Evolutionary conservation across 805 yeast species (phyloP).

Genomic region (Novakomyces olei): DNA sequence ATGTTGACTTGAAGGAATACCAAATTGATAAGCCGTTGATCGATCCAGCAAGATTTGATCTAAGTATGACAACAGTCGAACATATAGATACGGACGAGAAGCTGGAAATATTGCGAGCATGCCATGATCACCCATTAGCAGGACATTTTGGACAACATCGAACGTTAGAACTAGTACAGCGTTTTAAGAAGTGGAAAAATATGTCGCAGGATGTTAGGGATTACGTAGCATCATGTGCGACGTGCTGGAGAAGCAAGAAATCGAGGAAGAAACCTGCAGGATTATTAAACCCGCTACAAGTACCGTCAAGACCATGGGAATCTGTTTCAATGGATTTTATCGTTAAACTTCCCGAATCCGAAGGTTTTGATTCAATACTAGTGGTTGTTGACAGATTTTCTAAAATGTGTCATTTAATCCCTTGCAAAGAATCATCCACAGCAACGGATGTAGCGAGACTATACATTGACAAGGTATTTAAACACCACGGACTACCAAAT

Average conservation of each 20-base stretch:
- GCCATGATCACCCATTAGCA: conserved; percentile 3
- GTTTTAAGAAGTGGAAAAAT: conserved; percentile 5
- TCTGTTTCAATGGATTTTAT: conserved; percentile 9
- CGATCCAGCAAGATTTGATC: background rate
- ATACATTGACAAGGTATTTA: no score
- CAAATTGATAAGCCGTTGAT: background rate
- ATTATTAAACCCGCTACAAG: conserved; percentile 6
- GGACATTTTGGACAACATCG: conserved; percentile 3
- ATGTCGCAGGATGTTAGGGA: conserved; percentile 5
- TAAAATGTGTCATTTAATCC: conserved; percentile 10
- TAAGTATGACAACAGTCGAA: background rate
- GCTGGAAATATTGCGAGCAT: background rate
- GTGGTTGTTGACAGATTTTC: conserved; percentile 11
- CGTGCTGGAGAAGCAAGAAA: conserved; percentile 7
- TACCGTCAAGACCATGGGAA: conserved; percentile 7
- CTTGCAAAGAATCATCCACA: no score
- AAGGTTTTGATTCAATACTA: conserved; percentile 7
- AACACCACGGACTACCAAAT: no score
- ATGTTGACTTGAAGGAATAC: background rate
- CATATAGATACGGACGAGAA: background rate
- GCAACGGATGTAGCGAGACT: no score
- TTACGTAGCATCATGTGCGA: conserved; percentile 6
- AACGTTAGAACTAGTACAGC: conserved; percentile 1
- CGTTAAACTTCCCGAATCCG: conserved; percentile 6
- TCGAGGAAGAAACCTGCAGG: conserved; percentile 5